phyloP scores from a whole-genome alignment of 2,329 filamentous ascomycete species.

The Aspergillus sp. region DNA sequence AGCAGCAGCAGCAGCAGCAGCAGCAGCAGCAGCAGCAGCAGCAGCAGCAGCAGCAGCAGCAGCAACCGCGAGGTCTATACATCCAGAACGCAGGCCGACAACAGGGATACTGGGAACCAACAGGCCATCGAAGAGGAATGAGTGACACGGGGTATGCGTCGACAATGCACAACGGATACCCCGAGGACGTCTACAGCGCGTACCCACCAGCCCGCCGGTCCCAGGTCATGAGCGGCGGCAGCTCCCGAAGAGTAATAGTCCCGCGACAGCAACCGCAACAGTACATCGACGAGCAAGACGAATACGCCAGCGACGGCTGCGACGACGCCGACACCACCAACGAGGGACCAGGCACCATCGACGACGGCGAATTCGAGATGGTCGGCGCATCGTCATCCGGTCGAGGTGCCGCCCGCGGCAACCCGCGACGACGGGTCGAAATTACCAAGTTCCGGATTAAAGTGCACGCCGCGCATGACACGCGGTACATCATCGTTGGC shows the following conservation, averaged over 20 bases:
- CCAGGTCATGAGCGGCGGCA: conserved; percentile 31
- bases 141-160: conserved; percentile 24
- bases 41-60: no score
- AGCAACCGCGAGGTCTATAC: conserved; percentile 13
- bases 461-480: conserved; percentile 76
- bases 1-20: no score
- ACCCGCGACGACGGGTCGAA: conserved; percentile 45
- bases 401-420: conserved; percentile 19
- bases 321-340: conserved; percentile 56
- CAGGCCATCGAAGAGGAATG: conserved; percentile 21
- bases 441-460: conserved; percentile 80
- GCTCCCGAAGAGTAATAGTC: conserved; percentile 9
- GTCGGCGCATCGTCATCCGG: conserved; percentile 45
- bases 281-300: conserved; percentile 74
- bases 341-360: conserved; percentile 46
- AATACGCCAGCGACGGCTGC: conserved; percentile 61
- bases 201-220: conserved; percentile 51
- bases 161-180: conserved; percentile 24
- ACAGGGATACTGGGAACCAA: conserved; percentile 24
- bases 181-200: conserved; percentile 52
- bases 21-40: no score
- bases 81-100: conserved; percentile 19
- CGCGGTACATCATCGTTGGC: conserved; percentile 82
- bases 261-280: conserved; percentile 40
- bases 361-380: conserved; percentile 76